Evolutionary conservation across 192 early-diverging fungal species (phyloP).

Genomic region (Coemansia erecta): DNA sequence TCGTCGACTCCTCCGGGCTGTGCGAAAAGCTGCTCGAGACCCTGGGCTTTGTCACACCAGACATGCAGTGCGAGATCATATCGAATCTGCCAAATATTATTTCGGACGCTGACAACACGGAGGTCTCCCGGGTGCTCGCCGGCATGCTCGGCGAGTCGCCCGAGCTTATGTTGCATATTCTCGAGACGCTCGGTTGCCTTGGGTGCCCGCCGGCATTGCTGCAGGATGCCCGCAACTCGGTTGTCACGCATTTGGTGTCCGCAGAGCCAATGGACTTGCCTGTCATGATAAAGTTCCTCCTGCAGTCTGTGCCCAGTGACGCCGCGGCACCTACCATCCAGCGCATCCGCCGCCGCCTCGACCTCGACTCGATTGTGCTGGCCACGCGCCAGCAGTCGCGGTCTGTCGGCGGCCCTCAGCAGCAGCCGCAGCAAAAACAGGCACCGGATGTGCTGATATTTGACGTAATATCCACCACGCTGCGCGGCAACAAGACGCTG

Average conservation of each 20-base stretch:
- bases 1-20: constrained; percentile 60
- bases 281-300: constrained; percentile 68
- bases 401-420: not conserved
- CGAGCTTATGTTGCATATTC: constrained; percentile 63
- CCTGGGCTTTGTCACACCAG: constrained; percentile 58
- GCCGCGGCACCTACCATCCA: constrained; percentile 17
- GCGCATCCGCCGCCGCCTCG: constrained; percentile 60
- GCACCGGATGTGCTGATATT: constrained; percentile 45
- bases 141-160: constrained; percentile 58
- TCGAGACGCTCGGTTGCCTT: constrained; percentile 72
- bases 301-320: constrained; percentile 61
- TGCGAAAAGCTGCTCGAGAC: constrained; percentile 68
- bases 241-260: constrained; percentile 61
- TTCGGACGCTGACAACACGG: constrained; percentile 65
- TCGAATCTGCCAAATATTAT: constrained; percentile 72
- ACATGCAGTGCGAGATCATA: constrained; percentile 74
- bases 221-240: constrained; percentile 55
- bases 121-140: constrained; percentile 61
- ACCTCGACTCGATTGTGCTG: constrained; percentile 62
- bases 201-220: constrained; percentile 37
- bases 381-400: constrained; percentile 10
- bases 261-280: constrained; percentile 71
- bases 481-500: constrained; percentile 67
- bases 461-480: constrained; percentile 65
- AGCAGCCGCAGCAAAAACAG: constrained; percentile 5